A percentile compares a stretch with the other conserved stretches of the same genome.
phyloP scores from a whole-genome alignment of 2,329 filamentous ascomycete species.

The Xylaria polymorpha region DNA sequence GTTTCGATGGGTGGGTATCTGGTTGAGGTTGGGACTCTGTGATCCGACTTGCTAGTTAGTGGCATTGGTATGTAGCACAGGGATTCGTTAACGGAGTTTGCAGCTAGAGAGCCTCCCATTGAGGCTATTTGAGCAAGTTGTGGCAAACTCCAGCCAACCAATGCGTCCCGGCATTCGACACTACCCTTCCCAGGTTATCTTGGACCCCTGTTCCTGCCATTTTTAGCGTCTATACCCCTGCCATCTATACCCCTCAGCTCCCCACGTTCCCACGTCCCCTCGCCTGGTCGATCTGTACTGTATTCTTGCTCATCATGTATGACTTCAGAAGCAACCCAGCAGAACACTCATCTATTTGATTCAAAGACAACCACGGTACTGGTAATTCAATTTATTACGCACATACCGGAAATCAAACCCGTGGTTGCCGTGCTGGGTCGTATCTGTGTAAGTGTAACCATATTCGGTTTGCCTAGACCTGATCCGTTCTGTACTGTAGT shows the following conservation, averaged over 20 bases:
- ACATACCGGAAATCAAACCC: neutral
- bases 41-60: too few relatives aligned
- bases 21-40: too few relatives aligned
- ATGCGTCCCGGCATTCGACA: constrained; percentile 18
- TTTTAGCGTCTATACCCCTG: neutral
- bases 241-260: constrained; percentile 14
- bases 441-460: neutral
- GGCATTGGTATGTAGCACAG: neutral
- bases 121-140: constrained; percentile 64
- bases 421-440: neutral
- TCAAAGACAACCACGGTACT: neutral
- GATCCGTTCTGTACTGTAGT: neutral
- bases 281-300: neutral
- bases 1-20: too few relatives aligned
- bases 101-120: constrained; percentile 37
- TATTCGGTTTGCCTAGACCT: neutral
- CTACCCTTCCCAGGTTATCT: constrained; percentile 1
- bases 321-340: neutral
- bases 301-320: constrained; percentile 27
- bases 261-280: constrained; percentile 12
- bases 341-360: constrained; percentile 11
- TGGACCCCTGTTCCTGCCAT: constrained; percentile 10
- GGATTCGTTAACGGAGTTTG: neutral
- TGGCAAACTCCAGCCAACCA: constrained; percentile 31
- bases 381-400: neutral